Percentiles rank a stretch among this genome's conserved stretches.
Conservation (phyloP, 2,329 filamentous ascomycete species). For the Chlorencoelia australis region DNA sequence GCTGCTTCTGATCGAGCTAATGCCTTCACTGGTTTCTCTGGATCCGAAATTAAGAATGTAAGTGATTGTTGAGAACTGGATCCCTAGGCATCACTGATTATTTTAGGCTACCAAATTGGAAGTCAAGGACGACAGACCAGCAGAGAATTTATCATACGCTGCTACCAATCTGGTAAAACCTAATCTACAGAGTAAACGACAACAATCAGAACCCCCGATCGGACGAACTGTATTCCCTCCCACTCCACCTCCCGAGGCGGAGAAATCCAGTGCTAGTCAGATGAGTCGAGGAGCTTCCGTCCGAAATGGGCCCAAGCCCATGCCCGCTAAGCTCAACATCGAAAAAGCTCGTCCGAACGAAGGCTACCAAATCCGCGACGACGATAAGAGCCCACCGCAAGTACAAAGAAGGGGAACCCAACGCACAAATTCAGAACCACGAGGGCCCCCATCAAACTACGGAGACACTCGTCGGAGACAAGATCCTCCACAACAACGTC, state of each 20-base stretch:
- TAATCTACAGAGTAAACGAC: constrained; percentile 66
- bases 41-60: constrained; percentile 68
- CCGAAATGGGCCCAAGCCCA: constrained; percentile 49
- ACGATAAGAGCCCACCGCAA: constrained; percentile 28
- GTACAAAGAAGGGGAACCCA: constrained; percentile 31
- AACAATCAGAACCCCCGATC: constrained; percentile 75
- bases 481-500: no score
- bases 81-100: constrained; percentile 11
- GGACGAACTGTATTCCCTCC: constrained; percentile 82
- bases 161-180: constrained; percentile 90
- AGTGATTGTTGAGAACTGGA: constrained; percentile 22
- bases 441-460: constrained; percentile 30
- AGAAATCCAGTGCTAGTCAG: constrained; percentile 32
- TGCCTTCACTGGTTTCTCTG: constrained; percentile 73
- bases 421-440: constrained; percentile 41
- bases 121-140: constrained; percentile 68
- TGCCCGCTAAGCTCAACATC: constrained; percentile 54
- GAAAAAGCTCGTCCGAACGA: constrained; percentile 42
- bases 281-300: constrained; percentile 50
- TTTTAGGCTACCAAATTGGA: constrained; percentile 39
- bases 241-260: constrained; percentile 92
- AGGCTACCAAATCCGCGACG: constrained; percentile 26
- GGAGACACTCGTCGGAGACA: constrained; percentile 23
- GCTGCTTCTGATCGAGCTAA: constrained; percentile 76
- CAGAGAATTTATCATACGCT: constrained; percentile 80